phyloP scores from a whole-genome alignment of 1,139 yeast genomes.

The Pichia sp. region DNA sequence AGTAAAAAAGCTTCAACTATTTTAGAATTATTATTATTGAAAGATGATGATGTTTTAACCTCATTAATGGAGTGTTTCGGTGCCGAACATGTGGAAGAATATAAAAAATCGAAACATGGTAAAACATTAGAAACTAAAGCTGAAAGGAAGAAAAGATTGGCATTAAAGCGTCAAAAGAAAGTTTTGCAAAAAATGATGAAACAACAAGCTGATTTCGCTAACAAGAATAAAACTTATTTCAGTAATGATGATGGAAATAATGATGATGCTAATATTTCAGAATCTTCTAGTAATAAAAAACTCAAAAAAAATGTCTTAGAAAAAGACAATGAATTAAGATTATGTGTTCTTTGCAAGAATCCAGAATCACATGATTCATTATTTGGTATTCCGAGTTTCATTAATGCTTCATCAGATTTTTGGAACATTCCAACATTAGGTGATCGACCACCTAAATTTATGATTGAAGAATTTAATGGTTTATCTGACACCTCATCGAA shows the following conservation, averaged over 20 bases:
- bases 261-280: slow-evolving; percentile 1
- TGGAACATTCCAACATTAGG: slow-evolving; percentile 42
- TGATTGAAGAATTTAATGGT: slow-evolving; percentile 20
- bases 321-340: slow-evolving; percentile 26
- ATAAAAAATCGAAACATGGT: slow-evolving; percentile 51
- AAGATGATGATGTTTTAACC: slow-evolving; percentile 44
- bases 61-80: slow-evolving; percentile 55
- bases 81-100: slow-evolving; percentile 42
- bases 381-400: slow-evolving; percentile 51
- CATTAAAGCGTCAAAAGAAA: slow-evolving; percentile 65
- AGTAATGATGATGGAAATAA: slow-evolving; percentile 13
- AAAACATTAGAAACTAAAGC: slow-evolving; percentile 54
- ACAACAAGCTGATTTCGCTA: slow-evolving; percentile 69
- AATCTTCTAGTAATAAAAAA: not conserved
- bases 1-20: slow-evolving; percentile 51
- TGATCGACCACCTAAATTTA: slow-evolving; percentile 21
- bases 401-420: slow-evolving; percentile 36
- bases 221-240: slow-evolving; percentile 33
- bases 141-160: slow-evolving; percentile 59
- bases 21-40: slow-evolving; percentile 43
- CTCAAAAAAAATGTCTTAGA: not conserved
- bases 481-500: not conserved
- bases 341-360: slow-evolving; percentile 67
- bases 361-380: slow-evolving; percentile 38
- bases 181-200: slow-evolving; percentile 71